Conservation (phyloP, 2,329 filamentous ascomycete species). For the Xylaria sp. region DNA sequence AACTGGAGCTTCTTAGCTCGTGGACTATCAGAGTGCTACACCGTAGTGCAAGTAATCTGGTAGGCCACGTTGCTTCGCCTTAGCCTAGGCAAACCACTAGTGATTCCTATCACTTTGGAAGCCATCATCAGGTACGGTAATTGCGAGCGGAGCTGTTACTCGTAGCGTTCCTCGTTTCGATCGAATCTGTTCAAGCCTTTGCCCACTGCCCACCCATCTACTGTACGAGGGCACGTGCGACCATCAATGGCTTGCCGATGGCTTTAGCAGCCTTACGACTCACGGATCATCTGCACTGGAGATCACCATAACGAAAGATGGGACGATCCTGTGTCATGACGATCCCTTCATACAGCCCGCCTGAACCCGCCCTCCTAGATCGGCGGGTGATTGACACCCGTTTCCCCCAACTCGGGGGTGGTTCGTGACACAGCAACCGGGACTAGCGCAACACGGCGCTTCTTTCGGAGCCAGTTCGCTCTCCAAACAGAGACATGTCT, state of each 20-base stretch:
- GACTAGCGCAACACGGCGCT: neutral
- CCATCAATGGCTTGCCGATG: neutral
- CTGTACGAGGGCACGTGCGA: neutral
- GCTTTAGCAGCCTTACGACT: conserved; percentile 5
- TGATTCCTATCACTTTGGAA: neutral
- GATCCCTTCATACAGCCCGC: neutral
- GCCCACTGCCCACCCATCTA: too few species aligned
- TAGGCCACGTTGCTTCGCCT: conserved; percentile 23
- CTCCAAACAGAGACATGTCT: neutral
- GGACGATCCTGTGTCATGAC: neutral
- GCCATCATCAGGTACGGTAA: neutral
- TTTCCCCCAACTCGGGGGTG: neutral
- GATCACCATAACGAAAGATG: neutral
- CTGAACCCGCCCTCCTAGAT: too few species aligned
- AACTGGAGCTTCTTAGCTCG: neutral
- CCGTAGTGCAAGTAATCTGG: neutral
- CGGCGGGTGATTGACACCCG: neutral
- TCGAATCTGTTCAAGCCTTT: too few species aligned
- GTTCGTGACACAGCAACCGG: neutral
- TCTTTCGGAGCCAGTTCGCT: neutral
- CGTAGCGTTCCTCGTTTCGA: neutral
- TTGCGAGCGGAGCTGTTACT: neutral
- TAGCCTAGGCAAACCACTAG: neutral
- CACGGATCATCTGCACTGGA: neutral
- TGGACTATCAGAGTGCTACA: neutral